Conservation (phyloP, 306 rosid genomes). For the Sicyos baderoa region DNA sequence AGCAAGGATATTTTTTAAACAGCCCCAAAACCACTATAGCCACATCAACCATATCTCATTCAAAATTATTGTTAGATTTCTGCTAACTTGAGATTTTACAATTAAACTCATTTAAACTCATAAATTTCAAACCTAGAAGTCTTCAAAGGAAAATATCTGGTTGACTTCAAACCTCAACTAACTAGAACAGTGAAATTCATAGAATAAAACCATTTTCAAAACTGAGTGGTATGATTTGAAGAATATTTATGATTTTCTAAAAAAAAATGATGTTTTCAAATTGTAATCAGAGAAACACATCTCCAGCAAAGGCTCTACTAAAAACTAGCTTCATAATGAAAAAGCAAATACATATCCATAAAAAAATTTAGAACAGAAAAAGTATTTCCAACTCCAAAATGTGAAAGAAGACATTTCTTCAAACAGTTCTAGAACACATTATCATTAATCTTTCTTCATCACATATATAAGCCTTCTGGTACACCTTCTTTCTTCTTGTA, state of each 20-base stretch:
- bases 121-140: no score
- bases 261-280: neutral
- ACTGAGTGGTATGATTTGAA: neutral
- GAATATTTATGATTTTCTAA: neutral
- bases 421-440: neutral
- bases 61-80: no score
- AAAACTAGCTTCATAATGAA: neutral
- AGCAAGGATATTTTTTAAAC: no score
- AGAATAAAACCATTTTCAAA: neutral
- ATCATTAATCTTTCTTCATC: conserved; percentile 27
- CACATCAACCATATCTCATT: no score
- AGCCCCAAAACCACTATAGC: no score
- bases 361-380: neutral
- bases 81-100: no score
- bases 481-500: conserved; percentile 99
- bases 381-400: conserved; percentile 1
- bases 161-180: no score
- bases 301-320: neutral
- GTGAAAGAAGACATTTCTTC: neutral
- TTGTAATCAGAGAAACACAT: neutral
- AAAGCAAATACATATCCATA: neutral
- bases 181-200: no score
- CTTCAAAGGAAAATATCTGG: no score
- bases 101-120: no score
- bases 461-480: conserved; percentile 96